Evolutionary conservation across 805 yeast genomes (phyloP).

Genomic region (Limtongia smithiae): DNA sequence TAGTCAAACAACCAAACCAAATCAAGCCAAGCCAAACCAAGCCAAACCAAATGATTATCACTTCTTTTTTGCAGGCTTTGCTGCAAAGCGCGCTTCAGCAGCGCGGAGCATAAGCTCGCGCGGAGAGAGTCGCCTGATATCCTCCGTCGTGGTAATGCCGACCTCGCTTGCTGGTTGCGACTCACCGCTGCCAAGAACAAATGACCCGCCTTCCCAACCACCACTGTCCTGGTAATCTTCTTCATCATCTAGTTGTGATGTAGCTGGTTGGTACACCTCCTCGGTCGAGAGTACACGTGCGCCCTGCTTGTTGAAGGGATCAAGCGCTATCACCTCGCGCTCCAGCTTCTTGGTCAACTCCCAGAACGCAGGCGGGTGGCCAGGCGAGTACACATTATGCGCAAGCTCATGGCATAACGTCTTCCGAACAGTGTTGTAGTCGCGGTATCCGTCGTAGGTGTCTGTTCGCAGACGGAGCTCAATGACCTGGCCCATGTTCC

Average conservation of each 20-base stretch:
- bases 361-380: conserved; percentile 40
- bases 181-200: conserved; percentile 24
- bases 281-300: conserved; percentile 7
- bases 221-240: conserved; percentile 20
- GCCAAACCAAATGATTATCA: too few relatives aligned
- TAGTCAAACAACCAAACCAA: too few relatives aligned
- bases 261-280: conserved; percentile 6
- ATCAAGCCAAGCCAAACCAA: too few relatives aligned
- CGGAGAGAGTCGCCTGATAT: conserved; percentile 6
- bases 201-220: conserved; percentile 25
- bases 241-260: conserved; percentile 3
- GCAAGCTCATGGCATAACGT: conserved; percentile 42
- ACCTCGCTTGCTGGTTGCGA: neutral
- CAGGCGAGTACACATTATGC: conserved; percentile 38
- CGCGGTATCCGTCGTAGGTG: conserved; percentile 39
- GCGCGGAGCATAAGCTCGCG: conserved; percentile 20
- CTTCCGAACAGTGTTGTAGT: conserved; percentile 36
- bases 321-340: conserved; percentile 33
- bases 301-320: conserved; percentile 15
- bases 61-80: too few relatives aligned
- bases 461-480: conserved; percentile 41
- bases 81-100: conserved; percentile 15
- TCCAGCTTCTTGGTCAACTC: conserved; percentile 37
- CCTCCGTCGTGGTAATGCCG: neutral
- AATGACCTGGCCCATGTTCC: conserved; percentile 38